Base-by-base conservation (phyloP, 1,139 yeast species). In the Pichia sp. region DNA sequence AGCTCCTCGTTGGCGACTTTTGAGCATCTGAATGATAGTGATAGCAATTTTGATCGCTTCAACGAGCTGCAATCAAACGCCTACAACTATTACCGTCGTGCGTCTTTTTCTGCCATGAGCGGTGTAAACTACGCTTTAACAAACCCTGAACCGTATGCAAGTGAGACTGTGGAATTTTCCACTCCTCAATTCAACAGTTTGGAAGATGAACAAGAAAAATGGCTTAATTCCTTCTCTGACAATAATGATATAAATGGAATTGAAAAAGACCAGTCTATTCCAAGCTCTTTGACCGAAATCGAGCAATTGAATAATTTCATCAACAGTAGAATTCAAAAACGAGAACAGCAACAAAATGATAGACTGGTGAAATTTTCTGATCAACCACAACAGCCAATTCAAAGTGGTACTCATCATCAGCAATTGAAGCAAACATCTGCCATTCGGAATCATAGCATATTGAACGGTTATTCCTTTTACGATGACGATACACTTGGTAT, bases 51-150 rank as follows among this genome's bases (percentile, higher is more conserved):
- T 56, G 34, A 60, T 50, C 51, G 57, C 34, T 30, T 46, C 56
- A 49, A 62, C 57, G 47, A 58, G 32, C 13, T 52, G 13, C 57
- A 54, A 45, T 46, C 50, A 29, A 61, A 54, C 57, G 53, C 51
- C 49, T 60, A 45, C 61, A 62, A 41, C 56, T 60, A 51, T 59
- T 62, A 60, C 52, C 70, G 92, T 59, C 80, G 90, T 49, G 85
- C 87, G 1, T 86, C 93, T 0, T 87, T 86, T 64, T 83, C 89
- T 13, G 93, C 95, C 15, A 86, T 84, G 68, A 81, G 88, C 26
- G 90, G 90, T 32, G 78, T 77, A 4, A 85, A 84, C 65, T 87
- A 87, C 68, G 87, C 90, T 6, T 64, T 76, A 50, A 75, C 81
- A 0, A 80, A 77, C 49, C 72, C 75, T 49, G 74, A 63, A 48